These are phyloP conservation scores for Colletotrichum limetticola DNA, from an alignment of 2,329 filamentous ascomycete genomes.

Conservation along the genomic window DNA sequence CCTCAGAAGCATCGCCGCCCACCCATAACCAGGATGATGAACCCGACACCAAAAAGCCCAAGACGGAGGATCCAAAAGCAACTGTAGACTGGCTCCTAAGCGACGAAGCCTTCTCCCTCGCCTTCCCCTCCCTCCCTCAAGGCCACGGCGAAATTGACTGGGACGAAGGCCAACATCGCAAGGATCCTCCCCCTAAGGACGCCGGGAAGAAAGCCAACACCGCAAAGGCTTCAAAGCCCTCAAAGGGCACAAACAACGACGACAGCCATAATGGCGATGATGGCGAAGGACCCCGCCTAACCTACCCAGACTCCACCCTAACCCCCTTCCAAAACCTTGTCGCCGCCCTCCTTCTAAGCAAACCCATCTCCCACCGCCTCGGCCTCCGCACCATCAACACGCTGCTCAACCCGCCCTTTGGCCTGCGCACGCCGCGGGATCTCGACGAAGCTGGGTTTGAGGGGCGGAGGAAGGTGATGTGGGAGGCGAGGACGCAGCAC, in stretches of 20 bases:
- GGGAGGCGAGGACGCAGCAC: slow-evolving; percentile 55
- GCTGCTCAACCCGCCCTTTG: slow-evolving; percentile 54
- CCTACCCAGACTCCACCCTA: slow-evolving; percentile 36
- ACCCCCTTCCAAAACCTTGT: slow-evolving; percentile 57
- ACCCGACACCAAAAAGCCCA: slow-evolving; percentile 2
- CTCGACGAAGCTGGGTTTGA: slow-evolving; percentile 49
- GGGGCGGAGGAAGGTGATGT: slow-evolving; percentile 49
- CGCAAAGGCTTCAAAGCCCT: rapidly evolving
- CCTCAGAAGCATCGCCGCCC: too few relatives aligned
- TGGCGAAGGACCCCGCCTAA: neutral
- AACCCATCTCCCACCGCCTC: slow-evolving; percentile 54
- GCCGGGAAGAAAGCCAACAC: neutral
- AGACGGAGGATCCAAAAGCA: neutral
- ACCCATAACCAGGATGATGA: neutral
- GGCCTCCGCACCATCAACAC: slow-evolving; percentile 55
- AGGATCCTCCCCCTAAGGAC: neutral
- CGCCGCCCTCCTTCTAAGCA: slow-evolving; percentile 53
- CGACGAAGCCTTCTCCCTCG: slow-evolving; percentile 1
- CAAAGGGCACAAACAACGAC: too few relatives aligned
- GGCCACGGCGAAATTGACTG: slow-evolving; percentile 24
- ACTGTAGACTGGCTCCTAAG: neutral
- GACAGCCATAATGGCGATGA: too few relatives aligned
- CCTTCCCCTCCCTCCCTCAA: neutral
- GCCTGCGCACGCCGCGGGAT: slow-evolving; percentile 16
- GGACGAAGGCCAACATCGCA: neutral